Conservation (phyloP, 306 rosid species). For the Quercus alba region DNA sequence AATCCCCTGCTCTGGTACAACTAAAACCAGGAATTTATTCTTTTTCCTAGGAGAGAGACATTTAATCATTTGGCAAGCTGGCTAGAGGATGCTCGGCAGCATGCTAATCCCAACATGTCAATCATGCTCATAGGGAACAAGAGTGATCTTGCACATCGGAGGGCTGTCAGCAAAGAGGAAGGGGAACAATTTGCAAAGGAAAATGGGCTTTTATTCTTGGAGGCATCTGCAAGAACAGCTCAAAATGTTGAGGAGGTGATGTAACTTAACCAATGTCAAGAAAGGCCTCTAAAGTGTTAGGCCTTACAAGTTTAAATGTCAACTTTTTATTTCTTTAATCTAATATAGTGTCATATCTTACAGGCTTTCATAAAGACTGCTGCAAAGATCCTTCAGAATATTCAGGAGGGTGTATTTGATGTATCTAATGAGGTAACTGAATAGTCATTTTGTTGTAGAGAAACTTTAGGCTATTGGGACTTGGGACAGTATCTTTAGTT, state of each 20-base stretch:
- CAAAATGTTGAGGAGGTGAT: conserved; percentile 96
- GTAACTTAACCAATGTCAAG: conserved; percentile 4
- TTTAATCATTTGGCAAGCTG: conserved; percentile 83
- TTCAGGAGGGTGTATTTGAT: conserved; percentile 88
- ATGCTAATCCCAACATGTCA: conserved; percentile 94
- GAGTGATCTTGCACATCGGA: conserved; percentile 82
- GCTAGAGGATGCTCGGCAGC: conserved; percentile 99
- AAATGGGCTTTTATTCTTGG: conserved; percentile 91
- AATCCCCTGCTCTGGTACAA: neutral
- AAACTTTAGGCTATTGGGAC: neutral
- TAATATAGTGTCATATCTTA: conserved; percentile 5
- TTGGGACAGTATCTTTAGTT: conserved; percentile 1
- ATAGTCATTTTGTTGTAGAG: conserved; percentile 4
- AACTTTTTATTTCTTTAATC: neutral
- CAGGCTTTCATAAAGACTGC: conserved; percentile 93
- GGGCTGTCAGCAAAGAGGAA: conserved; percentile 96
- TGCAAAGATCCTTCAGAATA: conserved; percentile 88
- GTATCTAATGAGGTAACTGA: conserved; percentile 85
- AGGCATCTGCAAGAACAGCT: conserved; percentile 96
- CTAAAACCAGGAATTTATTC: conserved; percentile 7
- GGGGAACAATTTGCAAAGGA: conserved; percentile 97
- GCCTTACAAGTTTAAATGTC: neutral
- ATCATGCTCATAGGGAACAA: conserved; percentile 94
- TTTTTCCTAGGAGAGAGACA: conserved; percentile 81
- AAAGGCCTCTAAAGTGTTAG: neutral